A percentile compares a stretch with the other conserved stretches of the same genome.
These are phyloP conservation scores for Hypsizygus marmoreus DNA, from an alignment of 768 basidiomycete genomes.

Conservation along the genomic window DNA sequence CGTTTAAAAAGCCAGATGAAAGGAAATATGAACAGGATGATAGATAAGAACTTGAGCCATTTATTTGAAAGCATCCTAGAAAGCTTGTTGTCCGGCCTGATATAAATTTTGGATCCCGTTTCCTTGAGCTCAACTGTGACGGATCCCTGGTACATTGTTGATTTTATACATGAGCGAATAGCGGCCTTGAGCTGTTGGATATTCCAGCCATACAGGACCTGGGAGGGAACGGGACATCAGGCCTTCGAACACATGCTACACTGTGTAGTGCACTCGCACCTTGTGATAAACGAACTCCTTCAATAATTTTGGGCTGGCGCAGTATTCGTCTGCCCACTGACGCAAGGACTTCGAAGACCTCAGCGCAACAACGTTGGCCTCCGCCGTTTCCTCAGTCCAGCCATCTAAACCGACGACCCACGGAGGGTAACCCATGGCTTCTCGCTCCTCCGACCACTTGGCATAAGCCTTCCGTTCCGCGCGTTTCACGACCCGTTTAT, in stretches of 20 bases:
- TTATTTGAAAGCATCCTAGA: conserved; percentile 68
- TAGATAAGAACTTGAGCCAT: conserved; percentile 71
- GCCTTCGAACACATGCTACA: not conserved
- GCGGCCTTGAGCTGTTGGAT: conserved; percentile 40
- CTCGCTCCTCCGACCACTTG: conserved; percentile 46
- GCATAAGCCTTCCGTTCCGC: conserved; percentile 43
- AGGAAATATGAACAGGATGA: conserved; percentile 72
- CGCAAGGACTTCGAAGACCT: conserved; percentile 63
- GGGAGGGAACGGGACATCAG: not conserved
- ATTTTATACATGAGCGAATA: conserved; percentile 41
- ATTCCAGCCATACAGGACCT: conserved; percentile 53
- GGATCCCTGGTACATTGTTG: conserved; percentile 46
- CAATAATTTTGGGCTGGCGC: conserved; percentile 63
- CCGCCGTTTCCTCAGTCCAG: conserved; percentile 15
- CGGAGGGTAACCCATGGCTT: conserved; percentile 49
- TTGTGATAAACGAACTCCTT: conserved; percentile 82
- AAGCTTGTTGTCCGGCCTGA: conserved; percentile 68
- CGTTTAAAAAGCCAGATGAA: conserved; percentile 81
- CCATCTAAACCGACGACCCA: conserved; percentile 34
- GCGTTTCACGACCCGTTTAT: conserved; percentile 35
- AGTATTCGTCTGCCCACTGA: conserved; percentile 85
- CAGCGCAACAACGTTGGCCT: conserved; percentile 24
- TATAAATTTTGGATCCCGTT: conserved; percentile 50
- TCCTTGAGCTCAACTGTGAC: conserved; percentile 54
- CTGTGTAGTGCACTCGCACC: conserved; percentile 33